These are phyloP conservation scores for Calonectria pseudoreteaudii DNA, from an alignment of 2,329 filamentous ascomycete genomes.

Conservation along the genomic window DNA sequence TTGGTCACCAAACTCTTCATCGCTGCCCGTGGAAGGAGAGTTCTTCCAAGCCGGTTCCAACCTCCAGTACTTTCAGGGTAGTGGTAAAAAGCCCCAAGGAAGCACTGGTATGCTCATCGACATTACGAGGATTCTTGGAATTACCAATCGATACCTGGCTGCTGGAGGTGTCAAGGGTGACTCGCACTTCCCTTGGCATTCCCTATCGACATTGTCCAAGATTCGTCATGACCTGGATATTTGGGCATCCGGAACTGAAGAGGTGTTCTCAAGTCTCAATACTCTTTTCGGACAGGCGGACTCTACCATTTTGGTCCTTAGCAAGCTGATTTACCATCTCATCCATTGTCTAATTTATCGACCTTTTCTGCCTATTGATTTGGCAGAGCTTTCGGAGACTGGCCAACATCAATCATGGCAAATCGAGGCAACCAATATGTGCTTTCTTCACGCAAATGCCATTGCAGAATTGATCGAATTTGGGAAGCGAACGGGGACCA, in stretches of 20 bases:
- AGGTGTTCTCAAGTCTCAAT: constrained; percentile 81
- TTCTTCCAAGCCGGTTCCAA: constrained; percentile 86
- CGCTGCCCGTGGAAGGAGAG: constrained; percentile 78
- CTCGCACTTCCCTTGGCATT: constrained; percentile 92
- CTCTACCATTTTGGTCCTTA: constrained; percentile 81
- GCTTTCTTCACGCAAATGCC: constrained; percentile 87
- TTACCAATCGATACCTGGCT: constrained; percentile 85
- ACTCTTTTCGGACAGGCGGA: constrained; percentile 82
- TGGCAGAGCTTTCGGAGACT: constrained; percentile 81
- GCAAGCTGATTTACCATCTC: constrained; percentile 88
- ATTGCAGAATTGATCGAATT: constrained; percentile 86
- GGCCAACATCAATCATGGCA: constrained; percentile 94
- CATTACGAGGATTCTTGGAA: constrained; percentile 83
- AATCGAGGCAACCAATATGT: constrained; percentile 89
- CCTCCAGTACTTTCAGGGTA: constrained; percentile 76
- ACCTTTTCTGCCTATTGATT: constrained; percentile 86
- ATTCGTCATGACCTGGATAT: constrained; percentile 87
- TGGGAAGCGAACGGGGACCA: constrained; percentile 77
- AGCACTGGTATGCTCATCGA: constrained; percentile 86
- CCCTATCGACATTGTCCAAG: constrained; percentile 85
- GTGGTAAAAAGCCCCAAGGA: constrained; percentile 77
- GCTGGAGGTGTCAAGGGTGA: constrained; percentile 89
- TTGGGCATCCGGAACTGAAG: constrained; percentile 85
- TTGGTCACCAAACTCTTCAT: constrained; percentile 73
- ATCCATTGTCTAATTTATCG: constrained; percentile 90